These are phyloP conservation scores for Neofusicoccum laricinum DNA, from an alignment of 2,329 filamentous ascomycete species.

Conservation along the genomic window DNA sequence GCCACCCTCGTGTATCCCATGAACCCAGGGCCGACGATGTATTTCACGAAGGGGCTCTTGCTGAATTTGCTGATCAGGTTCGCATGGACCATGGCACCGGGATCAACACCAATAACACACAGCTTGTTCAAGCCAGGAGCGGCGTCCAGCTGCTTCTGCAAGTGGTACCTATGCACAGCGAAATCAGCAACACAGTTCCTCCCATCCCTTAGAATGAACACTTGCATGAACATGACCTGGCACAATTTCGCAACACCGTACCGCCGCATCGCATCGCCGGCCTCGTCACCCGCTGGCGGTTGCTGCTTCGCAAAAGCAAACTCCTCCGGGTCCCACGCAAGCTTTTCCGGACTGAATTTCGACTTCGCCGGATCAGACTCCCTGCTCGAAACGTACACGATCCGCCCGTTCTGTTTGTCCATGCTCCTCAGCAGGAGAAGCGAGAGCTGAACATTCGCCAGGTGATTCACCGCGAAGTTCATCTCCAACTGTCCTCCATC, in stretches of 20 bases:
- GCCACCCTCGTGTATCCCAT: not conserved
- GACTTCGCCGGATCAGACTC: not conserved
- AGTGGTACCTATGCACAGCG: not conserved
- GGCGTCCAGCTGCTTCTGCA: not conserved
- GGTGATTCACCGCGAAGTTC: slow-evolving; percentile 22
- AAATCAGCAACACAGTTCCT: not conserved
- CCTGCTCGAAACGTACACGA: slow-evolving; percentile 22
- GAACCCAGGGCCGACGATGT: not conserved
- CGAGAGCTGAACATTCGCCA: slow-evolving; percentile 24
- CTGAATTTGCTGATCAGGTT: not conserved
- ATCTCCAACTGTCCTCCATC: slow-evolving; percentile 20
- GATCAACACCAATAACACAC: not conserved
- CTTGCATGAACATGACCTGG: slow-evolving; percentile 9
- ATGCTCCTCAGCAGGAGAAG: slow-evolving; percentile 24
- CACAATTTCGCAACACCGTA: slow-evolving; percentile 8
- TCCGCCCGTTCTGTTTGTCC: slow-evolving; percentile 21
- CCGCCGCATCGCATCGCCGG: not conserved
- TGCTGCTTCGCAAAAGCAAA: not conserved
- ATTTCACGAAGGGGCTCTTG: not conserved
- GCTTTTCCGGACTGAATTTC: not conserved
- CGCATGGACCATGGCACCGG: not conserved
- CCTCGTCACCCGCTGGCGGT: not conserved
- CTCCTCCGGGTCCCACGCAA: not conserved
- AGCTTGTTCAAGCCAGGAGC: not conserved
- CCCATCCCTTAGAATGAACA: not conserved